Base-by-base conservation (phyloP, 1,139 yeast species). In the Taphrina flavorubra region DNA sequence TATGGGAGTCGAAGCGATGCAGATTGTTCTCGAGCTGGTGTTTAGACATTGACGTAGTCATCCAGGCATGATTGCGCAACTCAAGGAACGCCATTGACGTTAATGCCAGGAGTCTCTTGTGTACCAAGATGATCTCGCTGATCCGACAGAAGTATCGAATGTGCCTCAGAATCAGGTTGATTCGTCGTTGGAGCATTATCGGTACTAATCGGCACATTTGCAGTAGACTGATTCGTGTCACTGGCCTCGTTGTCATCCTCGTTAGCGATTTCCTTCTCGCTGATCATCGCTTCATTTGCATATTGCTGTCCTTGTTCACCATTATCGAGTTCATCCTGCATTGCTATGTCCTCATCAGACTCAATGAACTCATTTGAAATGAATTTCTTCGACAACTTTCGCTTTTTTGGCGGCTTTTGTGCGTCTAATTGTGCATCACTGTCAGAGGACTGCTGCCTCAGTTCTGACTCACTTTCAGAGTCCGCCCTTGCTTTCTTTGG, bases 371-470 rank as follows among this genome's bases (percentile, higher is more conserved):
- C 65, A 11, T 31, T 39, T 13, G 65, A 60, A 10, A 60, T 51
- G 49, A 36, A 49, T 37, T 60, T 60, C 57, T 60, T 60, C 11
- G 65, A 36, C 46, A 51, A 16, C 37, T 60, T 60, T 20, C 57
- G 44, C 37, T 60, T 60, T 39, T 60, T 60, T 18, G 18, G 7
- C 3, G 65, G 65, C 14, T 51, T 47, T 13, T 44, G 20, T 7
- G 34, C 13, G 18, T 60, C 62, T 8, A 11, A 10, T 16, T 25
- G 39, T 14, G 42, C 53, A 31, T 39, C 46, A 20, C 49, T 44
- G 11, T 56, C 60, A n/a, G 62, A 58, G 7, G 31, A 34, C 16
- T 36, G 58, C 31, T 14, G 36, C 39, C 8, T 39, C 36, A 16
- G 36, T 8, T 60, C 65, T 7, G 42, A 8, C 49, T 47, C 65